Evolutionary conservation across 2,329 filamentous ascomycete genomes (phyloP).

Genomic region (Lachnellula subtilissima): DNA sequence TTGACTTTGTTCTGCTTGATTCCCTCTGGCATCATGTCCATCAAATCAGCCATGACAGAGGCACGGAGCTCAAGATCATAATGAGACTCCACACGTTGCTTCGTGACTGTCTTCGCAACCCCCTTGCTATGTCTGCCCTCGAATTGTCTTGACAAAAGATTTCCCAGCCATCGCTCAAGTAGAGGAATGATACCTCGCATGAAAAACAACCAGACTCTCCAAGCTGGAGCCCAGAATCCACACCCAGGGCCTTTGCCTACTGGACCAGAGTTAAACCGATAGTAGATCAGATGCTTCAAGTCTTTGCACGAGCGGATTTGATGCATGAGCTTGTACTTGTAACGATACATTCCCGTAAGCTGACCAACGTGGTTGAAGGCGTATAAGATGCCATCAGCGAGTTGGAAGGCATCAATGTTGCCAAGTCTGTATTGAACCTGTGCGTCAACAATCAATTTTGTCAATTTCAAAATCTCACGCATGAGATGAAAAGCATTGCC

Average conservation of each 20-base stretch:
- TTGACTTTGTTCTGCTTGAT: constrained; percentile 99
- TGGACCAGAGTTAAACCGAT: constrained; percentile 93
- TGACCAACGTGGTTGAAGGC: constrained; percentile 99
- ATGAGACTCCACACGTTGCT: constrained; percentile 97
- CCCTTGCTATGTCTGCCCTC: constrained; percentile 98
- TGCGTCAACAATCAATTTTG: constrained; percentile 96
- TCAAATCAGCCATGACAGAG: constrained; percentile 96
- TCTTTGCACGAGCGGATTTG: constrained; percentile 99
- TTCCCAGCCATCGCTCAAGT: constrained; percentile 94
- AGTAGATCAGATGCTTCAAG: constrained; percentile 98
- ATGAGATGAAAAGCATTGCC: constrained; percentile 99
- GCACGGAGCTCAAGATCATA: constrained; percentile 96
- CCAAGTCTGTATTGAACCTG: constrained; percentile 97
- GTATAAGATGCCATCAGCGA: constrained; percentile 97
- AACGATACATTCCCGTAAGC: constrained; percentile 97
- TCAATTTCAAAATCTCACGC: constrained; percentile 92
- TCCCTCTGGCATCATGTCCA: constrained; percentile 99
- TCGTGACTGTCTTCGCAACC: constrained; percentile 97
- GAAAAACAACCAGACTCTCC: constrained; percentile 99
- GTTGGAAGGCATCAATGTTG: constrained; percentile 97
- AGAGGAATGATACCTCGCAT: constrained; percentile 97
- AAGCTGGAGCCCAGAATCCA: constrained; percentile 98
- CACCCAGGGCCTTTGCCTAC: constrained; percentile 97
- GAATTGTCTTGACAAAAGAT: constrained; percentile 93
- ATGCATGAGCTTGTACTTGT: constrained; percentile 99